Base-by-base conservation (phyloP, 257 asterid genomes). In the Fraxinus americana region DNA sequence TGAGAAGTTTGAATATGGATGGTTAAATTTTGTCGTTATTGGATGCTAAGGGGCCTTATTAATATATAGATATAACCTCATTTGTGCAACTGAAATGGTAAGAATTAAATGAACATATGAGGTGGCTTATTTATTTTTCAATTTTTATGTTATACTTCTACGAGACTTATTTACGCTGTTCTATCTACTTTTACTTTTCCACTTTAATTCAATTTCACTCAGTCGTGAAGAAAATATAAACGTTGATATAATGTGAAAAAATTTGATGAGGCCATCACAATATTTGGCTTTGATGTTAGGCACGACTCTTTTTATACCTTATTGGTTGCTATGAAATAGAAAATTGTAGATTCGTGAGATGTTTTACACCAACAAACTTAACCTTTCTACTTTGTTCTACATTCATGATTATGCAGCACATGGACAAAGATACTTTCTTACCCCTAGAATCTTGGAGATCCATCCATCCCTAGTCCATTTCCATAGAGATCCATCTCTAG, bases 1-100 rank as follows among this genome's bases (percentile, higher is more conserved):
- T 21, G 19, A 71, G 70, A 78, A 52, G 21, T 73, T 54, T 70
- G 43, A 35, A 63, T 61, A 21, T 10, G 19, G 70, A 54, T 84
- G 39, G 68, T 69, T 7, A 45, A 25, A 7, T 30, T 75, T 76
- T 76, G 16, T 76, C 36, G 23, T 78, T 43, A 41, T 57, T 71
- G 19, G 45, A 39, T 10, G 48, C 67, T 27, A 32, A 67, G 41
- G 13, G 19, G 45, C 41, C 76, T n/a, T 12, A 32, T 45, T 17
- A 48, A n/a, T 30, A 39, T 6, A 7, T 50, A 48, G 36, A 21
- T 52, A 35, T 4, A 27, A n/a, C 63, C 63, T 17, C 34, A 16
- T 61, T 45, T 4, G 39, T 73, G 30, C 50, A 7, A n/a, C 16
- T 72, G 19, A 19, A n/a, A 32, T 41, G 67, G 68, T 27, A 45